Evolutionary conservation across 352 stramenopile genomes (phyloP).

Genomic region (Pythium rishiriense): DNA sequence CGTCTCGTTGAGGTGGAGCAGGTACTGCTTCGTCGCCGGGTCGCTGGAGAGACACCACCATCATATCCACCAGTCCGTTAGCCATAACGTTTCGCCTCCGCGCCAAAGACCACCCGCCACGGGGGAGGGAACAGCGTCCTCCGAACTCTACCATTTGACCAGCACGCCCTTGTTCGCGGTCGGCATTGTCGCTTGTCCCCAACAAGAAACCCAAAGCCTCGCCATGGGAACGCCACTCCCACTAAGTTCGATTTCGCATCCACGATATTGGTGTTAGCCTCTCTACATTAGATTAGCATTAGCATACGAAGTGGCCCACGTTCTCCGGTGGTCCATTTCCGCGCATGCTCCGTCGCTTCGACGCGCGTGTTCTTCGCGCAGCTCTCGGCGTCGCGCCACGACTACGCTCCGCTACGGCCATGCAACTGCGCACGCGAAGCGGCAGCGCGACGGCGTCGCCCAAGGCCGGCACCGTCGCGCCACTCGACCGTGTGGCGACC

Average conservation of each 20-base stretch:
- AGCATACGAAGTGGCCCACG: background rate
- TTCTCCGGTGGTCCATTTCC: conserved; percentile 26
- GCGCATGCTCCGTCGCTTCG: conserved; percentile 17
- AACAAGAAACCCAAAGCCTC: background rate
- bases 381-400: background rate
- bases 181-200: conserved; percentile 43
- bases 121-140: background rate
- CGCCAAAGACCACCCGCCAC: no score
- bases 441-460: conserved; percentile 12
- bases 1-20: conserved; percentile 81
- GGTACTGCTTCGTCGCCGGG: conserved; percentile 83
- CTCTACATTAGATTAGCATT: background rate
- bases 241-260: conserved; percentile 25
- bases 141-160: conserved; percentile 64
- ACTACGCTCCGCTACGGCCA: conserved; percentile 8
- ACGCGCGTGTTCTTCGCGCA: conserved; percentile 29
- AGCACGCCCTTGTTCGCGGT: conserved; percentile 85
- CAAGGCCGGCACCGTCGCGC: conserved; percentile 14
- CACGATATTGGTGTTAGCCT: background rate
- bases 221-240: no score
- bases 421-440: conserved; percentile 42
- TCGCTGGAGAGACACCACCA: conserved; percentile 44
- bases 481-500: background rate
- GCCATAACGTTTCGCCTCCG: no score
- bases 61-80: background rate